These are phyloP conservation scores for Penicillium digitatum DNA, from an alignment of 2,329 filamentous ascomycete species.

Conservation along the genomic window DNA sequence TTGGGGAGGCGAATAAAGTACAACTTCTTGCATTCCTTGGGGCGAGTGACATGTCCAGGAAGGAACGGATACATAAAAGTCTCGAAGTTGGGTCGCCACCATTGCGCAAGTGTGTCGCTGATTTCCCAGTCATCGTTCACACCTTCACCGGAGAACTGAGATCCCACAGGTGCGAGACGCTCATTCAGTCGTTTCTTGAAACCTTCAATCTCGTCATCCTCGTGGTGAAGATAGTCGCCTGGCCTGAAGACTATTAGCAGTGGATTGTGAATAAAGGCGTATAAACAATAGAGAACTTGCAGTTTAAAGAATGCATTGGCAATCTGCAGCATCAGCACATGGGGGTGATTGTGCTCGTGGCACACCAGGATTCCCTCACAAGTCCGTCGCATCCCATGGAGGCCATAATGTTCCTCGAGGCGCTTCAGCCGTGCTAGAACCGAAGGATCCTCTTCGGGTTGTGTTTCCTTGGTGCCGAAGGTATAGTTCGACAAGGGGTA, in stretches of 20 bases:
- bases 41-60: conserved; percentile 88
- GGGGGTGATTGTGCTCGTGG: conserved; percentile 98
- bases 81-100: conserved; percentile 99
- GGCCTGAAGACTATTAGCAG: conserved; percentile 51
- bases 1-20: conserved; percentile 94
- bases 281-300: conserved; percentile 36
- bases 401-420: conserved; percentile 88
- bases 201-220: conserved; percentile 85
- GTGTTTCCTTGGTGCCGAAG: conserved; percentile 96
- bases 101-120: conserved; percentile 90
- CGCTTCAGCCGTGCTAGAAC: conserved; percentile 88
- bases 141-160: conserved; percentile 73
- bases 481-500: conserved; percentile 98
- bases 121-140: conserved; percentile 93
- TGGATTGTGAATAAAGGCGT: neutral
- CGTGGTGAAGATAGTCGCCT: conserved; percentile 85
- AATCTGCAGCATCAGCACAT: conserved; percentile 98
- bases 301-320: conserved; percentile 99
- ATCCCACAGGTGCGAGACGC: conserved; percentile 84
- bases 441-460: conserved; percentile 95
- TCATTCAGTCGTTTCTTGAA: conserved; percentile 93
- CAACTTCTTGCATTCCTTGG: conserved; percentile 98
- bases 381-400: conserved; percentile 93
- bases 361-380: conserved; percentile 97
- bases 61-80: conserved; percentile 99